A percentile compares a stretch with the other conserved stretches of the same genome.
These are phyloP conservation scores for Boletus edulis DNA, from an alignment of 768 basidiomycete genomes.

Conservation along the genomic window DNA sequence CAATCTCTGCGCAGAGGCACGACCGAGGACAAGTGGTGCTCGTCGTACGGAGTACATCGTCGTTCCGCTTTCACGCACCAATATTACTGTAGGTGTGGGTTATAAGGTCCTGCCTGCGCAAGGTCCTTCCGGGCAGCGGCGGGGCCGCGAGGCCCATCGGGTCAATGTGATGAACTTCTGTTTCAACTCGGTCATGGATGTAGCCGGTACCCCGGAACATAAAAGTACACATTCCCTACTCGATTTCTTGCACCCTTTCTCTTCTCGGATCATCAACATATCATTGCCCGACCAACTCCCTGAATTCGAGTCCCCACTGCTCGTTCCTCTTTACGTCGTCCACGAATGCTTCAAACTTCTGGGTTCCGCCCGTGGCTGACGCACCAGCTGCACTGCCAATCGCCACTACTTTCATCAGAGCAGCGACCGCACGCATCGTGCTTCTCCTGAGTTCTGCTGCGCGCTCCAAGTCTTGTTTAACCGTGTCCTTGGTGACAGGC, in stretches of 20 bases:
- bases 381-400: conserved; percentile 53
- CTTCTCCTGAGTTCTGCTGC: conserved; percentile 90
- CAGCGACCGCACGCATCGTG: conserved; percentile 83
- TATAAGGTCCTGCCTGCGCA: neutral
- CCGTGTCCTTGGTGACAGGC: conserved; percentile 89
- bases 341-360: conserved; percentile 76
- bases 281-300: conserved; percentile 29
- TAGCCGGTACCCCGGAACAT: neutral
- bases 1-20: neutral
- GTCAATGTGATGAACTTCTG: neutral
- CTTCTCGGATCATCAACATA: conserved; percentile 7
- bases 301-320: conserved; percentile 67
- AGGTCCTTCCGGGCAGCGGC: conserved; percentile 15
- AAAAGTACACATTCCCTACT: neutral
- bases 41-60: conserved; percentile 16
- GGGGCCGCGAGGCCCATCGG: neutral
- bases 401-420: conserved; percentile 68
- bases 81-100: neutral
- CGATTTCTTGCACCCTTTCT: neutral
- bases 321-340: conserved; percentile 65
- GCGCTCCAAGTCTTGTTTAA: conserved; percentile 88
- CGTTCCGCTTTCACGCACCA: neutral
- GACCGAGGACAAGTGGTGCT: neutral
- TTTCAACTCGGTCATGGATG: neutral
- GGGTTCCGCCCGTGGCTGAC: conserved; percentile 22